These are phyloP conservation scores for Penicillium soppii DNA, from an alignment of 495 filamentous ascomycete species.

Conservation along the genomic window DNA sequence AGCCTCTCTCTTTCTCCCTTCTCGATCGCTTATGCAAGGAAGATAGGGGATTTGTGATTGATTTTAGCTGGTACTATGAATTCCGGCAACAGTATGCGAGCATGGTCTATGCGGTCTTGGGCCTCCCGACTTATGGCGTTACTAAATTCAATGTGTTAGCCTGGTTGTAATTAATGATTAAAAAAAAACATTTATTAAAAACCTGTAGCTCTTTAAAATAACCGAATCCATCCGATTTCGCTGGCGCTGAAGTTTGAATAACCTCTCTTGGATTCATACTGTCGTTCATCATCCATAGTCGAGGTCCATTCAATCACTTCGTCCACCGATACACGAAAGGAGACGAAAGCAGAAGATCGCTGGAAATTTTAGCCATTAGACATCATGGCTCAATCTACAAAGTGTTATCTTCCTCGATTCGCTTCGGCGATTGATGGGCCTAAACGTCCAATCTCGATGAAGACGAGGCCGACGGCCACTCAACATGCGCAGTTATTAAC, in stretches of 20 bases:
- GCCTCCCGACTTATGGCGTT: conserved; percentile 24
- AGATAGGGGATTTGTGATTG: conserved; percentile 24
- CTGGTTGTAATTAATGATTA: background rate
- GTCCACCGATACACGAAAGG: background rate
- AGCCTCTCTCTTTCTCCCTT: conserved; percentile 21
- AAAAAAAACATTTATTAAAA: conserved; percentile 14
- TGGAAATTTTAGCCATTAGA: conserved; percentile 1
- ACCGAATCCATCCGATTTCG: conserved; percentile 20
- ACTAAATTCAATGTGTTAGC: conserved; percentile 12
- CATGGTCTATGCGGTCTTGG: conserved; percentile 27
- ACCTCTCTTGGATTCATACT: conserved; percentile 21
- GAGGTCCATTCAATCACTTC: background rate
- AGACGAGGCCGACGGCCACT: conserved; percentile 29
- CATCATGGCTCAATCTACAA: conserved; percentile 37
- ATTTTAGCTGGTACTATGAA: conserved; percentile 20
- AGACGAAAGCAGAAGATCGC: background rate
- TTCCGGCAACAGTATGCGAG: conserved; percentile 15
- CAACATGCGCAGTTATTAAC: conserved; percentile 37
- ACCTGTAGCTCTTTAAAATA: conserved; percentile 23
- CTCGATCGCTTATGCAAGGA: conserved; percentile 33
- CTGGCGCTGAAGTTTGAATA: conserved; percentile 4
- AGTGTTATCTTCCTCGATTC: conserved; percentile 40
- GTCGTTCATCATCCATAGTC: conserved; percentile 11
- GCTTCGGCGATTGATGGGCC: conserved; percentile 28
- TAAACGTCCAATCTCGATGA: conserved; percentile 39